phyloP scores from a whole-genome alignment of 2,329 filamentous ascomycete genomes.

The Aureobasidium sp. region DNA sequence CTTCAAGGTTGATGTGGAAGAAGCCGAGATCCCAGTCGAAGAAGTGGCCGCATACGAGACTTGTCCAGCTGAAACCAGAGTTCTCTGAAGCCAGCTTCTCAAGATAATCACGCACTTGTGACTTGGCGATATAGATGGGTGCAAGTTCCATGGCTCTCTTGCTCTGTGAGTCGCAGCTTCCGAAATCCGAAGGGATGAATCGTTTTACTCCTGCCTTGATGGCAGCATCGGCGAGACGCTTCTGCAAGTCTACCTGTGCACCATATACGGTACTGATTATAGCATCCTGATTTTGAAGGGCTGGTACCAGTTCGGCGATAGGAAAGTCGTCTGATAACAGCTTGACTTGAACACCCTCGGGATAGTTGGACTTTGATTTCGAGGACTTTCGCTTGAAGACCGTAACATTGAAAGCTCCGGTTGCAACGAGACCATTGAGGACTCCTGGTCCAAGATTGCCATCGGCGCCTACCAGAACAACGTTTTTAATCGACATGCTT shows the following conservation, averaged over 20 bases:
- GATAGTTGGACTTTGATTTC: slow-evolving; percentile 28
- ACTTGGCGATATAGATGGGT: slow-evolving; percentile 46
- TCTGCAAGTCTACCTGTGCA: slow-evolving; percentile 36
- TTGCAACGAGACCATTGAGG: slow-evolving; percentile 30
- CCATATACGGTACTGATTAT: slow-evolving; percentile 43
- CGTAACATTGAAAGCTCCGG: slow-evolving; percentile 44
- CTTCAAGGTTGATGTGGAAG: slow-evolving; percentile 43
- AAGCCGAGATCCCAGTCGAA: slow-evolving; percentile 54
- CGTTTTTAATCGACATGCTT: slow-evolving; percentile 31
- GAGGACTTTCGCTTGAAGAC: slow-evolving; percentile 42
- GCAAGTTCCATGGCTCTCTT: slow-evolving; percentile 32
- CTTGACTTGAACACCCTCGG: slow-evolving; percentile 32
- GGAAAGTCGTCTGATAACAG: slow-evolving; percentile 41
- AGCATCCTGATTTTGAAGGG: slow-evolving; percentile 49
- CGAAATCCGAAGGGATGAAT: slow-evolving; percentile 56
- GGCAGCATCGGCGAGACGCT: slow-evolving; percentile 49
- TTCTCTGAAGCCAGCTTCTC: slow-evolving; percentile 26
- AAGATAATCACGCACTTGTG: slow-evolving; percentile 43
- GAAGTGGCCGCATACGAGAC: slow-evolving; percentile 49
- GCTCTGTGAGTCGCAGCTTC: slow-evolving; percentile 31
- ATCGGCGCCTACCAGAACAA: slow-evolving; percentile 35
- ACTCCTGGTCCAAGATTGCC: slow-evolving; percentile 37
- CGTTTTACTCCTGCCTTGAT: slow-evolving; percentile 51
- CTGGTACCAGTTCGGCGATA: slow-evolving; percentile 39
- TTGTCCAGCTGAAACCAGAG: slow-evolving; percentile 50